Evolutionary conservation across 2,329 filamentous ascomycete genomes (phyloP), one percentile per base, ranked within the genome.

Genomic region (Alternaria tenuissima): DNA sequence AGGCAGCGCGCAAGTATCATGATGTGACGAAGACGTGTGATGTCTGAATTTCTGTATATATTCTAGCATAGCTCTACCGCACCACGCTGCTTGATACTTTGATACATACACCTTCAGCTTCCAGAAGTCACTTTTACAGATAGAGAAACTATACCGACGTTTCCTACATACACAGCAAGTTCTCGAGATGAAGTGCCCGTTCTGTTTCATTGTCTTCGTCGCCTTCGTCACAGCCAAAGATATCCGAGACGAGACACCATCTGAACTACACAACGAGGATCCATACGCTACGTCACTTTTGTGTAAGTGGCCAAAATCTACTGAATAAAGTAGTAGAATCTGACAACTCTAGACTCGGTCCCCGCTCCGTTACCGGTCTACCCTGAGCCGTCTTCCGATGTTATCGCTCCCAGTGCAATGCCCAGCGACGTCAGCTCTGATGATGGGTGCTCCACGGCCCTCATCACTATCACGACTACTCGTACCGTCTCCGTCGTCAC

Each of bases 141-240:
- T 43, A 14, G n/a, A 32, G 4, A 14, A 30, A 30, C n/a, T 7
- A 4, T 7, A n/a, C 7, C 51, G 7, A 26, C 1, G n/a, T 24
- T n/a, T 11, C 5, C 11, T 44, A 28, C 30, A 41, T 2, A 42
- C 22, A 34, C 55, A 42, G 22, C 18, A 38, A 54, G 1, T 32
- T 12, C 16, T 49, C 63, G 71, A 42, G 8, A 76, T 76, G 73
- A 75, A 72, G 64, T 64, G 55, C 62, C 54, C 63, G 32, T 46
- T 68, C 38, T 52, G 65, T 49, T 61, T 78, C 49, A 65, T 80
- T 41, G 70, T 77, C 63, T 65, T 78, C 55, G 73, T 77, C 60
- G 71, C 77, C 56, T 59, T 81, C 42, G 78, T 74, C 59, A 69
- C 73, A 42, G 78, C 81, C 43, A 80, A 83, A 69, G 63, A 52